Percentiles rank a stretch among this genome's conserved stretches.
phyloP scores from a whole-genome alignment of 225 moss, liverwort and hornwort species.

The Ulota crispa region DNA sequence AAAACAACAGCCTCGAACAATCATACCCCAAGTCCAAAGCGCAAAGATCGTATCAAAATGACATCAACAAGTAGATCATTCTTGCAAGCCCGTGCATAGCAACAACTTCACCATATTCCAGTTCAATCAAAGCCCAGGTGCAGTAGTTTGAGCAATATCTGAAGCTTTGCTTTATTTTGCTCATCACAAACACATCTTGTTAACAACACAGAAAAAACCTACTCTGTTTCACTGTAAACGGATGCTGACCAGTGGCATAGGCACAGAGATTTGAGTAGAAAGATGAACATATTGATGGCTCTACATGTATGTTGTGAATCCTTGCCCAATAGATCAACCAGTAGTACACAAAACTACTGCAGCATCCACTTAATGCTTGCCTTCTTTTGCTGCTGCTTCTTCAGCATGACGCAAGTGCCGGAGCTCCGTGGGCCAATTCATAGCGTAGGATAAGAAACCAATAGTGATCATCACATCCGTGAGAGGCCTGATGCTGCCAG shows the following conservation, averaged over 20 bases:
- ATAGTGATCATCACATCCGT: conserved; percentile 64
- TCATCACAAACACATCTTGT: conserved; percentile 31
- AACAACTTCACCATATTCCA: conserved; percentile 3
- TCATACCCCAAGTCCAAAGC: background rate
- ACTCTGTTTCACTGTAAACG: conserved; percentile 6
- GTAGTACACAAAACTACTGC: background rate
- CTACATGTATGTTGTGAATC: background rate
- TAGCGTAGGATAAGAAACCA: conserved; percentile 57
- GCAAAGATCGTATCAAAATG: background rate
- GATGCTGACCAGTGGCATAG: conserved; percentile 12
- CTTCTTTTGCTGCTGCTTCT: conserved; percentile 76
- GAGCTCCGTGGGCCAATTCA: conserved; percentile 85
- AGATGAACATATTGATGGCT: background rate
- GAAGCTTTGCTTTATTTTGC: conserved; percentile 27
- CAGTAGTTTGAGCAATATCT: background rate
- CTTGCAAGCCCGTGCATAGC: background rate
- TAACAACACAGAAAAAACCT: conserved; percentile 18
- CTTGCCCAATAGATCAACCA: conserved; percentile 19
- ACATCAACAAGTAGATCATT: background rate
- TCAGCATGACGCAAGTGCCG: conserved; percentile 92
- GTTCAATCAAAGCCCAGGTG: background rate
- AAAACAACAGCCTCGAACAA: background rate
- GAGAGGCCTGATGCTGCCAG: conserved; percentile 78
- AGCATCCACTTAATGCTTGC: conserved; percentile 34
- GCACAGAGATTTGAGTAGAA: background rate